A percentile compares a stretch with the other conserved stretches of the same genome.
Evolutionary conservation across 2,329 filamentous ascomycete species (phyloP).

Genomic region (Botrytis squamosa): DNA sequence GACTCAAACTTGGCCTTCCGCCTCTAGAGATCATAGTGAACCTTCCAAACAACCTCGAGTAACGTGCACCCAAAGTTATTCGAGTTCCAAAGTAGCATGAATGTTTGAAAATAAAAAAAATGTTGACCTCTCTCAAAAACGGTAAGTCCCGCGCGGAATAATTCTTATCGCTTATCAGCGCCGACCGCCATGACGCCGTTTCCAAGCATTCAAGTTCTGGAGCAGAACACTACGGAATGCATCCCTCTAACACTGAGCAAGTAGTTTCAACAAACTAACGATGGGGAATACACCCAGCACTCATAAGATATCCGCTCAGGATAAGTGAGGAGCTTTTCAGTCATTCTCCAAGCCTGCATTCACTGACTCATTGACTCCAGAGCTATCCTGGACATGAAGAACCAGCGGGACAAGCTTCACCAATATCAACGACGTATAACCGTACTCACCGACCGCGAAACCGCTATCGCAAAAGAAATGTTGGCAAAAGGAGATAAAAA

Average conservation of each 20-base stretch:
- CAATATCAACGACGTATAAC: conserved; percentile 93
- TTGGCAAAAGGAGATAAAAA: conserved; percentile 76
- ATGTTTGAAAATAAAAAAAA: conserved; percentile 11
- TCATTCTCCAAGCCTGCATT: not conserved
- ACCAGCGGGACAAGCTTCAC: conserved; percentile 93
- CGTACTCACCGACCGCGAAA: conserved; percentile 82
- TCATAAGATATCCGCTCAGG: conserved; percentile 72
- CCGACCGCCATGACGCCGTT: conserved; percentile 21
- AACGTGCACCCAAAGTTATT: not conserved
- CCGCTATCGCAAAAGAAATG: conserved; percentile 79
- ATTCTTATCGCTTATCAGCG: conserved; percentile 22
- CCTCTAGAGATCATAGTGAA: conserved; percentile 40
- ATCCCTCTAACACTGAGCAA: conserved; percentile 15
- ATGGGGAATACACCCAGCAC: conserved; percentile 67
- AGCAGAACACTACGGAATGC: conserved; percentile 4
- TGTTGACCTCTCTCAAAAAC: not conserved
- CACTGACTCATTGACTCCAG: conserved; percentile 46
- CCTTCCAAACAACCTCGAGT: not conserved
- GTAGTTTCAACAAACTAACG: conserved; percentile 21
- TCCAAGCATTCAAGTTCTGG: not conserved
- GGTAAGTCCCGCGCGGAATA: conserved; percentile 10
- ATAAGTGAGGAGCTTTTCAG: conserved; percentile 63
- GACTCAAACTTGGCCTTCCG: conserved; percentile 48
- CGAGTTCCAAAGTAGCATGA: not conserved
- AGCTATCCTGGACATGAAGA: conserved; percentile 96